These are phyloP conservation scores for Xylariaceae sp. DNA, from an alignment of 2,329 filamentous ascomycete species.

Conservation along the genomic window DNA sequence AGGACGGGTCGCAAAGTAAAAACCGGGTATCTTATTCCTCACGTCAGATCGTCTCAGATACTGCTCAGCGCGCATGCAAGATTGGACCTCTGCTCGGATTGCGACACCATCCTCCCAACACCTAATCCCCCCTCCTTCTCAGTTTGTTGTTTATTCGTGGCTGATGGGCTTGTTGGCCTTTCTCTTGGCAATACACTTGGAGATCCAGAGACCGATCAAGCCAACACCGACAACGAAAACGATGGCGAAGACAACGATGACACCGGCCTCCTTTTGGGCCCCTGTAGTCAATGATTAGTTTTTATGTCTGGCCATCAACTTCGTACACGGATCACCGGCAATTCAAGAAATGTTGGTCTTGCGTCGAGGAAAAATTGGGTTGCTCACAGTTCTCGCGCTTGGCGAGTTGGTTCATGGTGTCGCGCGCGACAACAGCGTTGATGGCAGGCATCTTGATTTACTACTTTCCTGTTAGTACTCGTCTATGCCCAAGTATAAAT, in stretches of 20 bases:
- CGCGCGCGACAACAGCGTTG: conserved; percentile 34
- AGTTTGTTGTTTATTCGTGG: conserved; percentile 17
- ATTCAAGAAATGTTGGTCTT: not conserved
- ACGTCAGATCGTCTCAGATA: conserved; percentile 19
- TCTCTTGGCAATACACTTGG: conserved; percentile 27
- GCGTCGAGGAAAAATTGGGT: not conserved
- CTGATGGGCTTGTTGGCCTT: conserved; percentile 27
- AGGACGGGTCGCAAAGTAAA: conserved; percentile 20
- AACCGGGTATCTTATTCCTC: conserved; percentile 6
- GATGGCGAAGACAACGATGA: conserved; percentile 34
- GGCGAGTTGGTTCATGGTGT: conserved; percentile 29
- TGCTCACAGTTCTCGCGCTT: conserved; percentile 32
- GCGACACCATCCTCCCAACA: conserved; percentile 1
- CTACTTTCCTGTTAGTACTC: conserved; percentile 18
- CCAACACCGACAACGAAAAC: conserved; percentile 33
- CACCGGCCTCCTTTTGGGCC: conserved; percentile 32
- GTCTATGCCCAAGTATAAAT: too few relatives aligned
- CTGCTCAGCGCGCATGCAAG: conserved; percentile 17
- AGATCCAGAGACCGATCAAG: conserved; percentile 31
- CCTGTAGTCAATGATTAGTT: conserved; percentile 21
- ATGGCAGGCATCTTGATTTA: conserved; percentile 33
- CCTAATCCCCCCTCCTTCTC: conserved; percentile 6
- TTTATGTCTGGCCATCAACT: not conserved
- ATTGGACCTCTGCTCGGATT: conserved; percentile 3
- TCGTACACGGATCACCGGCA: not conserved